phyloP scores from a whole-genome alignment of 768 basidiomycete species.

The Piloderma croceum region DNA sequence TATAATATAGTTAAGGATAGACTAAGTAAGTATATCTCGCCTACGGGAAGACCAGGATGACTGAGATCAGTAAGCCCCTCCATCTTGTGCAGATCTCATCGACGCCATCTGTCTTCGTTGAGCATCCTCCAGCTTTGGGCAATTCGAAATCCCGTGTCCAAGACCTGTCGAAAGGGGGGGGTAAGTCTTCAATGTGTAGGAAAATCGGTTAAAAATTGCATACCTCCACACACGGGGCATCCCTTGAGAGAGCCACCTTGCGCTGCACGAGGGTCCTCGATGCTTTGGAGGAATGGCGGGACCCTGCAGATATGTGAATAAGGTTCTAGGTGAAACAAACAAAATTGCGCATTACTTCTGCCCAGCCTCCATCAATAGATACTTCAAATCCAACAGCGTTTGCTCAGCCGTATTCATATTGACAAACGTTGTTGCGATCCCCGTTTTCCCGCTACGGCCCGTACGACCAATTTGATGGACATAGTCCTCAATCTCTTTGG shows the following conservation, averaged over 20 bases:
- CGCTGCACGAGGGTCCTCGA: conserved; percentile 85
- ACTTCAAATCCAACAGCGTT: conserved; percentile 94
- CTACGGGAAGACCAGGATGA: no score
- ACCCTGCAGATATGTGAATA: conserved; percentile 49
- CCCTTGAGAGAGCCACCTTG: conserved; percentile 78
- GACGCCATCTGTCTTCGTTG: conserved; percentile 89
- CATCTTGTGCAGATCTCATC: conserved; percentile 66
- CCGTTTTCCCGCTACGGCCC: conserved; percentile 95
- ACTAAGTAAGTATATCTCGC: no score
- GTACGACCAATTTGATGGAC: conserved; percentile 99
- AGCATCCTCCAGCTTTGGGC: conserved; percentile 93
- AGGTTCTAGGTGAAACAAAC: not conserved
- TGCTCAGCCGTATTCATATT: conserved; percentile 98
- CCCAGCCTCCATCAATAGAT: conserved; percentile 92
- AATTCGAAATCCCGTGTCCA: conserved; percentile 90
- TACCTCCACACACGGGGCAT: conserved; percentile 95
- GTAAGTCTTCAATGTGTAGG: not conserved
- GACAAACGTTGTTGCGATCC: conserved; percentile 97
- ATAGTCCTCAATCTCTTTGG: conserved; percentile 99
- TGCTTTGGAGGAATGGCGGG: conserved; percentile 82
- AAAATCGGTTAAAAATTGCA: conserved; percentile 16
- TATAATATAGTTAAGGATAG: no score
- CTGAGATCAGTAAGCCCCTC: conserved; percentile 39
- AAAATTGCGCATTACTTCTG: conserved; percentile 74
- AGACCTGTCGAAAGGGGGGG: conserved; percentile 48